These are phyloP conservation scores for Paramecium sonneborni DNA, from an alignment of 73 alveolate species.

Conservation along the genomic window DNA sequence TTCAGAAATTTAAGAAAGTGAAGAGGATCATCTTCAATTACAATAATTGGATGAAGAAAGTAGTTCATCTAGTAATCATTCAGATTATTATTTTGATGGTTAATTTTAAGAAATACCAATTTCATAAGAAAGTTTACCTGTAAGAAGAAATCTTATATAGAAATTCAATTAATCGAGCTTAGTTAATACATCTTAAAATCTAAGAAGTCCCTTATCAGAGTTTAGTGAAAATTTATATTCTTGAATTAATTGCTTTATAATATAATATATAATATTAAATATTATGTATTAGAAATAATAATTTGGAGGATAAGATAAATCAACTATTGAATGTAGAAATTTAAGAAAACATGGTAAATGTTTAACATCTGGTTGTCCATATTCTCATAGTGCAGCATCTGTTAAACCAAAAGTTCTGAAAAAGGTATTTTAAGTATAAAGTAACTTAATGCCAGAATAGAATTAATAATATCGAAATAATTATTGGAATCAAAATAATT, in stretches of 20 bases:
- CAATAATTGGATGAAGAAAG: neutral
- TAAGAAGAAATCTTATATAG: constrained; percentile 34
- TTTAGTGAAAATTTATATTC: constrained; percentile 65
- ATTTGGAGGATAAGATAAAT: neutral
- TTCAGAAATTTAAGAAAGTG: neutral
- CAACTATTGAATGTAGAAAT: neutral
- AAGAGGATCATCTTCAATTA: neutral
- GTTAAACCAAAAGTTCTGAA: neutral
- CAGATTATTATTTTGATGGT: constrained; percentile 56
- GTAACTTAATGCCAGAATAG: no score
- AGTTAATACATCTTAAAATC: constrained; percentile 64
- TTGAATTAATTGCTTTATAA: constrained; percentile 14
- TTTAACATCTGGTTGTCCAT: neutral
- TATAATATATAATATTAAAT: neutral
- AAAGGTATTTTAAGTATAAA: neutral
- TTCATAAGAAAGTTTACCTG: neutral
- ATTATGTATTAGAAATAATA: neutral
- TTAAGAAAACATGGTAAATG: neutral
- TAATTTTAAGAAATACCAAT: constrained; percentile 48
- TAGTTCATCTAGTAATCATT: constrained; percentile 22
- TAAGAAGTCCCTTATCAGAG: constrained; percentile 67
- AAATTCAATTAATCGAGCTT: constrained; percentile 47
- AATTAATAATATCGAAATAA: neutral
- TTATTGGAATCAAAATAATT: neutral
- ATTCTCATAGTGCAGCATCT: neutral